Base-by-base conservation (phyloP, 352 stramenopile species). In the Phytopythium sindhum region DNA sequence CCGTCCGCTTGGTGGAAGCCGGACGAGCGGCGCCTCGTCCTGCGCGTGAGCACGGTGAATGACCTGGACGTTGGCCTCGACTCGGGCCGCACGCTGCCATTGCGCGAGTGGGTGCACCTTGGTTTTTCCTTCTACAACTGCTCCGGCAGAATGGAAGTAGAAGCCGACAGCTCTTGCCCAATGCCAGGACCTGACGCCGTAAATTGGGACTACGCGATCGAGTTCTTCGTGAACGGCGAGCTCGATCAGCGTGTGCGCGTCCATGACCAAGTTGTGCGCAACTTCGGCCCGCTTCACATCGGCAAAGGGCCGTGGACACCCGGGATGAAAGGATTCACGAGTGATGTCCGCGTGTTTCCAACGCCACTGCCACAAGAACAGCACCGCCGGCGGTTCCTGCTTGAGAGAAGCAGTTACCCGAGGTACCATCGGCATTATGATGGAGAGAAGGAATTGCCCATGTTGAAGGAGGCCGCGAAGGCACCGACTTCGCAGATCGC, bases 1-100 rank as follows among this genome's bases (percentile, higher is more conserved):
- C 86, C 89, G 3, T 95, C 86, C 0, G 80, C 74, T 8, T 97
- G 89, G 87, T 85, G 93, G 61, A 73, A 84, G n/a, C 89, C 89
- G 0, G 52, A 87, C 41, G 75, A 86, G 39, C 77, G 72, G 45
- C 68, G 68, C 5, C 59, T 97, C 10, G 81, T 89, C 0, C 51
- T 97, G 5, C 73, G 89, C 17, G 82, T 90, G 35, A 95, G 82
- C 44, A 94, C 87, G 26, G 64, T 41, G 2, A 63, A 29, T 15
- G 77, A 73, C 57, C 67, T 72, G 47, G 86, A 96, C 33, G 65
- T 89, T 53, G 88, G 84, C 11, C 53, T 88, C 21, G 81, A 89
- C 33, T 90, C 72, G 39, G 45, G 29, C 0, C 33, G 57, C 10
- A 66, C 77, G 41, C 55, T 96, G 23, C 75, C 86, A 19, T 44